phyloP scores from a whole-genome alignment of 2,329 filamentous ascomycete species.

The Capronia coronata region DNA sequence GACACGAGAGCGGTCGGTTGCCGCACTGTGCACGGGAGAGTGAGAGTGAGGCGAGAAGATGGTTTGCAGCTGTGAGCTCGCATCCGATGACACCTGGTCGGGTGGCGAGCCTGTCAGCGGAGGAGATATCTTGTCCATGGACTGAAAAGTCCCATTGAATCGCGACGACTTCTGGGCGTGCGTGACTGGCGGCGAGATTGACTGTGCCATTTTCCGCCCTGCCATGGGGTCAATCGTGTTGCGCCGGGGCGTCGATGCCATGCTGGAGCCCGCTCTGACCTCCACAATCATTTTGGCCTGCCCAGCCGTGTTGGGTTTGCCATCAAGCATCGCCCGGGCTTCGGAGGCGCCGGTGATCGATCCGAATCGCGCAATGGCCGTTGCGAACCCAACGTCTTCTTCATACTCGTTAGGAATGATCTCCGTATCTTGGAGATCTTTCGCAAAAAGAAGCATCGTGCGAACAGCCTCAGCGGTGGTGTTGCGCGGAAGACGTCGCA shows the following conservation, averaged over 20 bases:
- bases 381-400: slow-evolving; percentile 52
- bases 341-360: slow-evolving; percentile 53
- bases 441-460: slow-evolving; percentile 60
- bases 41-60: slow-evolving; percentile 58
- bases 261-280: slow-evolving; percentile 40
- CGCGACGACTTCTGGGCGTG: slow-evolving; percentile 50
- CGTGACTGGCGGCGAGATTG: slow-evolving; percentile 30
- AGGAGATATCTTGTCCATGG: slow-evolving; percentile 51
- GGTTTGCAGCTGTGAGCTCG: slow-evolving; percentile 46
- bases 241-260: slow-evolving; percentile 38
- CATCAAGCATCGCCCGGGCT: slow-evolving; percentile 53
- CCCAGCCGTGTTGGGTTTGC: slow-evolving; percentile 56
- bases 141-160: slow-evolving; percentile 57
- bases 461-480: slow-evolving; percentile 53
- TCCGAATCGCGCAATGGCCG: slow-evolving; percentile 54
- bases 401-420: slow-evolving; percentile 50
- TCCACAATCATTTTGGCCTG: slow-evolving; percentile 54
- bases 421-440: slow-evolving; percentile 55
- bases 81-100: slow-evolving; percentile 48
- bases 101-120: slow-evolving; percentile 38
- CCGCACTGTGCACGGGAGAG: slow-evolving; percentile 49
- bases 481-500: slow-evolving; percentile 55
- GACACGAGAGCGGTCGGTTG: slow-evolving; percentile 46
- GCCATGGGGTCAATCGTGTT: slow-evolving; percentile 49
- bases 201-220: slow-evolving; percentile 33